phyloP scores from a whole-genome alignment of 345 rosid genomes.

The Chamaenerion angustifolium region DNA sequence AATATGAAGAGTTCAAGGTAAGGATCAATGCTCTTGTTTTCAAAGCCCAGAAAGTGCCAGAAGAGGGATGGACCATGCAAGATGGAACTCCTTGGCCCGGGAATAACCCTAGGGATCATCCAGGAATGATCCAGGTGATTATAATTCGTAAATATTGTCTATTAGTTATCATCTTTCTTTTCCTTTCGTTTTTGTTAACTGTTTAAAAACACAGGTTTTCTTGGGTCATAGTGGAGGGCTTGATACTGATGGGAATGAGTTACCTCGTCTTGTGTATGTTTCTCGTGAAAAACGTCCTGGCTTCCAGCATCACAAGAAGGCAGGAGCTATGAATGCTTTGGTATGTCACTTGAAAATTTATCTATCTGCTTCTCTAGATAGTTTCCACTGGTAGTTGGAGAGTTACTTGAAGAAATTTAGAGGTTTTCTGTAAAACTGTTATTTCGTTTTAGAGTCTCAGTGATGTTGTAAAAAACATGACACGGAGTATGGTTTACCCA shows the following conservation, averaged over 20 bases:
- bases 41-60: slow-evolving; percentile 97
- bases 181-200: not conserved
- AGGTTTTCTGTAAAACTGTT: too few species aligned
- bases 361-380: not conserved
- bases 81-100: slow-evolving; percentile 99
- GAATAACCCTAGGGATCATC: slow-evolving; percentile 96
- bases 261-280: slow-evolving; percentile 89
- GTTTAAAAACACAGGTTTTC: slow-evolving; percentile 45
- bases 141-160: not conserved
- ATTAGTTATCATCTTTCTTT: not conserved
- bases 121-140: slow-evolving; percentile 94
- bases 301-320: slow-evolving; percentile 96
- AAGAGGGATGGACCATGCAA: slow-evolving; percentile 99
- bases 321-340: slow-evolving; percentile 98
- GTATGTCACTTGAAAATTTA: slow-evolving; percentile 23
- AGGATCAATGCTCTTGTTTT: slow-evolving; percentile 97
- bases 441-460: too few species aligned
- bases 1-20: slow-evolving; percentile 98
- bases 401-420: too few species aligned
- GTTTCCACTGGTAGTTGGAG: not conserved
- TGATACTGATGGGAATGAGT: slow-evolving; percentile 91
- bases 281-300: slow-evolving; percentile 99
- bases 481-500: too few species aligned
- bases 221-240: slow-evolving; percentile 91
- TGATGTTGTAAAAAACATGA: too few species aligned